Evolutionary conservation across 495 filamentous ascomycete genomes (phyloP), one percentile per base, ranked within the genome.

Genomic region (Penicillium simplicissimum): DNA sequence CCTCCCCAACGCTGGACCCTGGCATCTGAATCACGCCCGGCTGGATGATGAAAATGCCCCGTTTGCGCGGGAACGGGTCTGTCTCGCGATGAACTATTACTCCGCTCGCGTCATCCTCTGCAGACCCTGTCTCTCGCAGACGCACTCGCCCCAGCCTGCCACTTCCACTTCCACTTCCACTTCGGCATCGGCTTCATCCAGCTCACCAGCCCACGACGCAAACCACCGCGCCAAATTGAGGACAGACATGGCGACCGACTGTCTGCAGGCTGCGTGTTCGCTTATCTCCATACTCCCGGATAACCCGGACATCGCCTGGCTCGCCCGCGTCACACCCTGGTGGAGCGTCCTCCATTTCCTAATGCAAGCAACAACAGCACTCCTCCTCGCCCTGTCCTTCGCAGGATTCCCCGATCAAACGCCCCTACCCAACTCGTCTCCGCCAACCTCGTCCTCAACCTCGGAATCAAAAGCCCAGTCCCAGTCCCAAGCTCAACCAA

Each of bases 291-390:
- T 88, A 45, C 61, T 90, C 5, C 83, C 81, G 3, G 70, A 78
- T 0, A 43, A 61, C 0, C 68, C 72, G 0, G 71, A 80, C 38
- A 52, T 73, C 14, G 28, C 59, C 28, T 80, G 75, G 71, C 63
- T 89, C 0, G 83, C 81, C 36, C 70, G 72, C 28, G 65, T 76
- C 2, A 68, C 79, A 0, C 85, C 86, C 15, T 89, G 85, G 85
- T 90, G 85, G 85, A 79, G 73, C 37, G 71, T 85, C 7, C 71
- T 89, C 0, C 86, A 90, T 64, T 84, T 81, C 61, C 61, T 89
- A 7, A 87, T 87, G 77, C 85, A 88, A 70, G 84, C 86, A 1
- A 81, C 80, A 0, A 81, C 79, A 0, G 79, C 87, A 5, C 66
- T 88, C 6, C 76, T 88, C 60, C 72, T 87, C 8, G 82, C 85